Percentiles rank a stretch among this genome's conserved stretches.
Evolutionary conservation across 352 stramenopile species (phyloP).

Genomic region (Phytophthora pluvialis): DNA sequence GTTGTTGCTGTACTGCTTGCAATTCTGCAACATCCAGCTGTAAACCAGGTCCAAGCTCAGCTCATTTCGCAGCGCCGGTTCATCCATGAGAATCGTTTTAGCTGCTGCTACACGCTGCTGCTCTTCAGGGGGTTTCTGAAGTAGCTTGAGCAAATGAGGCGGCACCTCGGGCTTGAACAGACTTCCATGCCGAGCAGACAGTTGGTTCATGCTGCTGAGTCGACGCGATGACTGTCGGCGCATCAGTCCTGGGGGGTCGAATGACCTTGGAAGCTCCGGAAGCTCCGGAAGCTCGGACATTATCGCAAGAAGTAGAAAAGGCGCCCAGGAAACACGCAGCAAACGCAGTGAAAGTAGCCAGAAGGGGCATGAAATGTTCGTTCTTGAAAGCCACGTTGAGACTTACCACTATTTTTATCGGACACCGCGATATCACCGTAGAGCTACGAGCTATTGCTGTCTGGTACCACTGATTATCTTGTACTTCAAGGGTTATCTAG

Average conservation of each 20-base stretch:
- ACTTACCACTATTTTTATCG: conserved; percentile 4
- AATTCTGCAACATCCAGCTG: conserved; percentile 84
- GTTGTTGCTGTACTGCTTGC: conserved; percentile 85
- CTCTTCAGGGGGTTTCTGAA: conserved; percentile 63
- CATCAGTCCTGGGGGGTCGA: conserved; percentile 10
- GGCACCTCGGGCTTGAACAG: conserved; percentile 45
- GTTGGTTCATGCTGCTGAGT: conserved; percentile 1
- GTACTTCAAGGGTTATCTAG: no score
- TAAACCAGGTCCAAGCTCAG: conserved; percentile 75
- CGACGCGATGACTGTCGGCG: conserved; percentile 33
- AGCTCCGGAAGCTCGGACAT: conserved; percentile 41
- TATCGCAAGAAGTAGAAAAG: conserved; percentile 9
- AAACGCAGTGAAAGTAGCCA: no score
- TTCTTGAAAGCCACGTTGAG: no score
- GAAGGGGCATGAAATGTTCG: no score
- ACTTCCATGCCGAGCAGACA: conserved; percentile 18
- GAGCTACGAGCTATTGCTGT: no score
- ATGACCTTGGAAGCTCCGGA: conserved; percentile 10
- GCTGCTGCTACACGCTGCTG: conserved; percentile 54
- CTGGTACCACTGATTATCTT: neutral
- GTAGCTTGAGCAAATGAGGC: conserved; percentile 58
- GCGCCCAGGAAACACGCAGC: no score
- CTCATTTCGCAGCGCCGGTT: conserved; percentile 62
- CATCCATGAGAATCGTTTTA: conserved; percentile 60
- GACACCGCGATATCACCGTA: no score